A percentile compares a stretch with the other conserved stretches of the same genome.
Evolutionary conservation across 2,329 filamentous ascomycete genomes (phyloP).

Genomic region (Phaeosphaeria sp.): DNA sequence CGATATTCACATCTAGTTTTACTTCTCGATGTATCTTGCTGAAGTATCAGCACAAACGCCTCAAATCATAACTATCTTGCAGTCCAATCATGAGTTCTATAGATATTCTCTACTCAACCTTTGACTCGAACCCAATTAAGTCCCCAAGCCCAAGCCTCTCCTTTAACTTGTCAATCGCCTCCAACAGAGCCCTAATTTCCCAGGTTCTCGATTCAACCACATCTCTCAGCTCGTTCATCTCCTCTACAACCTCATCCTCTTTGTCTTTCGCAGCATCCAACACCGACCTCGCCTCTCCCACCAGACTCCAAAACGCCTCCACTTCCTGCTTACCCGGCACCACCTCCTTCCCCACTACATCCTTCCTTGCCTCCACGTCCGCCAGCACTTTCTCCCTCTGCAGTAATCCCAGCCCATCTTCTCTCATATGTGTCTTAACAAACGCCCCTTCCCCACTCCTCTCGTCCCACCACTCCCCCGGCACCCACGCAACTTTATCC

Average conservation of each 20-base stretch:
- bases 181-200: conserved; percentile 5
- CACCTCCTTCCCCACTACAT: neutral
- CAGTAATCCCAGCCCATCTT: neutral
- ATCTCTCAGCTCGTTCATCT: conserved; percentile 9
- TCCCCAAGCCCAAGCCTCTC: neutral
- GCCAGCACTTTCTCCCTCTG: neutral
- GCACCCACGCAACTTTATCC: conserved; percentile 2
- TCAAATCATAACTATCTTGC: neutral
- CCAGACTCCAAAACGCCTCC: conserved; percentile 24
- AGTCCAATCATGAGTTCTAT: neutral
- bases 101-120: neutral
- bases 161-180: conserved; percentile 1
- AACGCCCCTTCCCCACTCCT: neutral
- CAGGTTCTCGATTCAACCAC: conserved; percentile 9
- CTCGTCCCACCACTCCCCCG: conserved; percentile 5
- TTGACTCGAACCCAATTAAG: conserved; percentile 3
- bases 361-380: neutral
- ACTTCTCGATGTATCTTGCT: neutral
- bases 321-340: conserved; percentile 19
- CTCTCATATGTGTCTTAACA: neutral
- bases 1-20: too few relatives aligned
- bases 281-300: conserved; percentile 17
- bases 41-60: neutral
- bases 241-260: conserved; percentile 1
- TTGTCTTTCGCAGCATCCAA: conserved; percentile 14